Evolutionary conservation across 768 basidiomycete genomes (phyloP).

Genomic region (Pisolithus tinctorius): DNA sequence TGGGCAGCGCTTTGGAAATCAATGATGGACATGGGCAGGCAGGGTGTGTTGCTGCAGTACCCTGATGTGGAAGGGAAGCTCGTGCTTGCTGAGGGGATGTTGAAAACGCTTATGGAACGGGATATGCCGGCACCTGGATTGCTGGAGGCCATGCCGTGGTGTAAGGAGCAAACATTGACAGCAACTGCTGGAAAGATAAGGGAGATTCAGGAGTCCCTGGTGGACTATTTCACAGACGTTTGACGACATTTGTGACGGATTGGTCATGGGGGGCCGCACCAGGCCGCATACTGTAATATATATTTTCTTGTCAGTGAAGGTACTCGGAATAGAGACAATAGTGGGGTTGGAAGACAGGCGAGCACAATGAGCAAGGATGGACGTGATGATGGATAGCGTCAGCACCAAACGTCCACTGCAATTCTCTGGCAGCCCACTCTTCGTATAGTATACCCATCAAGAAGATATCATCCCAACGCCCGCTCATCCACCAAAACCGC

Average conservation of each 20-base stretch:
- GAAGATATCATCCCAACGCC: constrained; percentile 33
- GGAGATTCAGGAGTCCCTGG: constrained; percentile 41
- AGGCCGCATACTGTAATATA: no score
- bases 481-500: constrained; percentile 29
- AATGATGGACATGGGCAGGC: constrained; percentile 32
- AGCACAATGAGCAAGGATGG: neutral
- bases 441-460: constrained; percentile 34
- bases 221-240: constrained; percentile 42
- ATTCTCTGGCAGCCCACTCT: constrained; percentile 29
- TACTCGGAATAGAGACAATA: no score
- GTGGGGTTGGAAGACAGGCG: neutral
- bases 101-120: constrained; percentile 40
- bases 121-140: constrained; percentile 35
- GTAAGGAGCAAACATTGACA: constrained; percentile 36
- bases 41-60: constrained; percentile 34
- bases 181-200: constrained; percentile 38
- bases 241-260: constrained; percentile 8
- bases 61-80: constrained; percentile 41
- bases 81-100: constrained; percentile 41
- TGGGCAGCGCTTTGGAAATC: constrained; percentile 42
- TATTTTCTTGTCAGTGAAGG: no score
- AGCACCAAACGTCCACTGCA: constrained; percentile 8
- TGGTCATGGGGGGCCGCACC: no score
- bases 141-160: constrained; percentile 38
- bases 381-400: neutral